Conservation (phyloP, 2,329 filamentous ascomycete genomes). For the Lasiodiplodia citricola region DNA sequence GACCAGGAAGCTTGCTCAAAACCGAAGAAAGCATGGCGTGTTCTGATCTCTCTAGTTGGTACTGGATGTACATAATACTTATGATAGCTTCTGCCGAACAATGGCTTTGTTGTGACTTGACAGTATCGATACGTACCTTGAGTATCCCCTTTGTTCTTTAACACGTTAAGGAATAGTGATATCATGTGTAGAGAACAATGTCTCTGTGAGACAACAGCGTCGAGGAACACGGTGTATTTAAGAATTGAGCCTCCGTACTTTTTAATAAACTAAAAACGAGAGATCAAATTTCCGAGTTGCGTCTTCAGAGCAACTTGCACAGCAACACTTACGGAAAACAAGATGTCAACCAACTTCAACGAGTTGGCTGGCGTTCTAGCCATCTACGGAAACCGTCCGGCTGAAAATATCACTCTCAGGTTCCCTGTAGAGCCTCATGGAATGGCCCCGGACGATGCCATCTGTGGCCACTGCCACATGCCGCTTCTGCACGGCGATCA, state of each 20-base stretch:
- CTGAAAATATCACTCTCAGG: not conserved
- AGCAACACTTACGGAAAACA: too few species aligned
- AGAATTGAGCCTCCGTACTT: not conserved
- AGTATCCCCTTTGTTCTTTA: not conserved
- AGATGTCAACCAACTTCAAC: too few species aligned
- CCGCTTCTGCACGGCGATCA: not conserved
- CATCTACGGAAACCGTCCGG: too few species aligned
- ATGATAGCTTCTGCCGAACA: not conserved
- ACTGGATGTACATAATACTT: not conserved
- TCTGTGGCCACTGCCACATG: not conserved
- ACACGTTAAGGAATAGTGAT: not conserved
- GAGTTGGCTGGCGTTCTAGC: too few species aligned
- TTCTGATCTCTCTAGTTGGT: not conserved
- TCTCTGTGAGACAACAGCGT: not conserved
- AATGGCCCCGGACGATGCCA: fast-evolving
- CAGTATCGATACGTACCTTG: too few species aligned
- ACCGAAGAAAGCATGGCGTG: not conserved
- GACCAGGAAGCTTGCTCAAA: not conserved
- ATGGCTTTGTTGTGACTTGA: not conserved
- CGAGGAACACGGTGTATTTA: not conserved
- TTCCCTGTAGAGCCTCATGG: not conserved
- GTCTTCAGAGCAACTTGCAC: too few species aligned
- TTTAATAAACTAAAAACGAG: not conserved
- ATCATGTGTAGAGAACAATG: not conserved
- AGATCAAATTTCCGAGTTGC: too few species aligned